Evolutionary conservation across 345 rosid genomes (phyloP), one percentile per base, ranked within the genome.

Genomic region (Abelmoschus esculentus): DNA sequence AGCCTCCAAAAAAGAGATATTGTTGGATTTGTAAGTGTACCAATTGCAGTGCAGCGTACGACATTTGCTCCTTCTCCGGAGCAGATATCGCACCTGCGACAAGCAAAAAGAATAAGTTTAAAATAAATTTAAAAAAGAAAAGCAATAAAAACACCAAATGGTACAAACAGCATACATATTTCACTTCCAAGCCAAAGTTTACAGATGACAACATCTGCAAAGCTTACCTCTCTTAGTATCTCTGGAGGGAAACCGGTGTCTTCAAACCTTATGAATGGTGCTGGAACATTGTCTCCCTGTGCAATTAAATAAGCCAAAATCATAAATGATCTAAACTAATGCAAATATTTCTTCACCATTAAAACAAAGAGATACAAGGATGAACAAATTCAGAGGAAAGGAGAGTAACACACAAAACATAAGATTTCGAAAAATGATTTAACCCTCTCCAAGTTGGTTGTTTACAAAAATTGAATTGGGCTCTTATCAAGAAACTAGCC

Each of bases 71-170:
- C 95, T 82, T 88, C 83, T 78, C 87, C 58, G 95, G 95, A 89
- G 95, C 95, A 89, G 83, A 89, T 89, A 89, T 89, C 95, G 95
- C 95, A 89, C 95, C 95, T 89, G 91, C 91, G 87, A 88, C 87
- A 86, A 89, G 88, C 78, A 80, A 89, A 80, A 83, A 80, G 72
- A 73, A 83, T 85, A 78, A 85, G 88, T 81, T 83, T 72, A 68
- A 86, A 77, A 76, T 57, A 61, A 67, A 76, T 75, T 56, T 10
- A 26, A 57, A 57, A 57, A 56, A 47, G n/a, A 66, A 71, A 60
- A 75, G 50, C 66, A 60, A 73, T 47, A 47, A 69, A 67, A 72
- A 49, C 69, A 71, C 73, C 70, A 76, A 74, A 75, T 31, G 74
- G 61, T 70, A 65, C 17, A 62, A 76, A 75, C 74, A 57, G 60